These are phyloP conservation scores for Hypoxylon sp. DNA, from an alignment of 2,329 filamentous ascomycete species.

Conservation along the genomic window DNA sequence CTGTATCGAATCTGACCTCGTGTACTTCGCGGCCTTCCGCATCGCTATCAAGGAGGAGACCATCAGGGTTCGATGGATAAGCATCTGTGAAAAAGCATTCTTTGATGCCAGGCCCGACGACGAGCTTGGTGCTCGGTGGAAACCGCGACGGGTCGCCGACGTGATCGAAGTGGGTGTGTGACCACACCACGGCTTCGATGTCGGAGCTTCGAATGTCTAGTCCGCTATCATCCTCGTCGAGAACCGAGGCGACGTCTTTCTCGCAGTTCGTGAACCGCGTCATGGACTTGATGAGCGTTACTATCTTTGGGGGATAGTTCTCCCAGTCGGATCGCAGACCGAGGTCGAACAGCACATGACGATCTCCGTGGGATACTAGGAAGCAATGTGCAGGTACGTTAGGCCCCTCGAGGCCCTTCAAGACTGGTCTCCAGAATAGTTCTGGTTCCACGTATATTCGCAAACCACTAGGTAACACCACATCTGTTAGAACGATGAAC, in stretches of 20 bases:
- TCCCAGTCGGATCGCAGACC: slow-evolving; percentile 38
- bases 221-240: slow-evolving; percentile 5
- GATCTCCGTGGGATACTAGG: slow-evolving; percentile 24
- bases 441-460: slow-evolving; percentile 6
- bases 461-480: neutral
- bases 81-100: slow-evolving; percentile 28
- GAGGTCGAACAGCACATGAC: slow-evolving; percentile 40
- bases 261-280: slow-evolving; percentile 1
- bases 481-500: neutral
- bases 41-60: slow-evolving; percentile 37
- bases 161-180: slow-evolving; percentile 60
- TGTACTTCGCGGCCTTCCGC: slow-evolving; percentile 37
- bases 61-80: slow-evolving; percentile 30
- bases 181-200: slow-evolving; percentile 49
- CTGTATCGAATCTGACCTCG: slow-evolving; percentile 38
- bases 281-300: slow-evolving; percentile 2
- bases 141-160: slow-evolving; percentile 57
- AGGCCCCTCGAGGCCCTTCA: slow-evolving; percentile 2
- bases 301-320: slow-evolving; percentile 27
- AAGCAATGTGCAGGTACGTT: slow-evolving; percentile 29
- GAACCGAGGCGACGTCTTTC: slow-evolving; percentile 3
- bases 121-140: slow-evolving; percentile 51
- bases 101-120: slow-evolving; percentile 49
- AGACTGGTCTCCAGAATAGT: slow-evolving; percentile 5
- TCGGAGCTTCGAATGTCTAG: slow-evolving; percentile 19